Conservation (phyloP, 2,329 filamentous ascomycete genomes). For the Geosmithia flava region DNA sequence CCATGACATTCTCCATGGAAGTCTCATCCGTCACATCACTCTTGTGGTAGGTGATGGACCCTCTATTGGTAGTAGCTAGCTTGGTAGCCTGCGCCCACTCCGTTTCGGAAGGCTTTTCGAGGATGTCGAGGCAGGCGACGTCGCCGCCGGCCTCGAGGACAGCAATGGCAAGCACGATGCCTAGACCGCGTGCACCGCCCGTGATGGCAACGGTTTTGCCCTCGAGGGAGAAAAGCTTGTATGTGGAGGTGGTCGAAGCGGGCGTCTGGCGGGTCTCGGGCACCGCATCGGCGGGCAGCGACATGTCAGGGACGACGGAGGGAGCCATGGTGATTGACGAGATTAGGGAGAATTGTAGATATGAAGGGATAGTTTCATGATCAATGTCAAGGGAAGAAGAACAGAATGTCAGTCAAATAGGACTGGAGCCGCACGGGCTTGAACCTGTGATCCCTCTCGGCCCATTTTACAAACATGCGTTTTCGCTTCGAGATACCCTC, state of each 20-base stretch:
- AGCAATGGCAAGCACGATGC: slow-evolving; percentile 33
- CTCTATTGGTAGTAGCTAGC: slow-evolving; percentile 19
- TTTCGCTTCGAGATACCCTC: not conserved
- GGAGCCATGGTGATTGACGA: slow-evolving; percentile 9
- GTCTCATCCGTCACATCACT: slow-evolving; percentile 35
- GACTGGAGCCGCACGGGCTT: too few relatives aligned
- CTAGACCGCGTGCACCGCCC: slow-evolving; percentile 36
- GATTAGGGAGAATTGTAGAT: not conserved
- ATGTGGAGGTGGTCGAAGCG: slow-evolving; percentile 11
- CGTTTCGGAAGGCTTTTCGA: slow-evolving; percentile 14
- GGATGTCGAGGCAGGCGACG: slow-evolving; percentile 34
- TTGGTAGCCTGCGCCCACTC: slow-evolving; percentile 22
- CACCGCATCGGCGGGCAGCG: slow-evolving; percentile 12
- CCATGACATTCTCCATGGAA: slow-evolving; percentile 19
- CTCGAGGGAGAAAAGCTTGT: slow-evolving; percentile 28
- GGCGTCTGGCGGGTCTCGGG: slow-evolving; percentile 18
- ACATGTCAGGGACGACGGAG: slow-evolving; percentile 14
- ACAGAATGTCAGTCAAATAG: not conserved
- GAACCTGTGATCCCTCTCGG: too few relatives aligned
- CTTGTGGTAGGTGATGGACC: slow-evolving; percentile 23
- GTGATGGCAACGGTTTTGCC: slow-evolving; percentile 34
- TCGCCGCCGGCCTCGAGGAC: slow-evolving; percentile 35
- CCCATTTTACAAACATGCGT: not conserved
- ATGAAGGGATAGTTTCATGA: not conserved
- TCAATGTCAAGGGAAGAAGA: not conserved